Evolutionary conservation across 257 asterid genomes (phyloP).

Genomic region (Anisodus tanguticus): DNA sequence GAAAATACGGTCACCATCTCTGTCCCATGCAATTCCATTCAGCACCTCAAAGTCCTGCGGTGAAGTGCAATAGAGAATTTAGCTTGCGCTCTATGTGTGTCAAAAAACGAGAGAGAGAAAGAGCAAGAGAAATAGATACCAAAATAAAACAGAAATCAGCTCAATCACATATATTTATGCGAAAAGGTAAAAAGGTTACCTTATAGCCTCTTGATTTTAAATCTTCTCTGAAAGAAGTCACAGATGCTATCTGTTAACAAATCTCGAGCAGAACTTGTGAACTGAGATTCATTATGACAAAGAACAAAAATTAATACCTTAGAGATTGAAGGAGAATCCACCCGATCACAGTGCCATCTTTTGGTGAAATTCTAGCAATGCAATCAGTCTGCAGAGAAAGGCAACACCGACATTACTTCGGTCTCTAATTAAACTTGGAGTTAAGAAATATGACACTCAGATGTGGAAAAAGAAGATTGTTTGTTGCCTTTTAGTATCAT

Average conservation of each 20-base stretch:
- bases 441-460: not conserved
- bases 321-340: conserved; percentile 84
- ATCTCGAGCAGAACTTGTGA: conserved; percentile 15
- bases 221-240: conserved; percentile 52
- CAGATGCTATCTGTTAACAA: conserved; percentile 29
- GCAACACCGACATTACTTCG: not conserved
- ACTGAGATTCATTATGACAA: conserved; percentile 1
- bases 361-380: conserved; percentile 81
- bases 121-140: not conserved
- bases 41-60: conserved; percentile 77
- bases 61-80: conserved; percentile 20
- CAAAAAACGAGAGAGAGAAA: not conserved
- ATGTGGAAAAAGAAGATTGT: not conserved
- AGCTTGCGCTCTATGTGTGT: not conserved
- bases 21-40: conserved; percentile 97
- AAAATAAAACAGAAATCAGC: not conserved
- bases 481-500: not conserved
- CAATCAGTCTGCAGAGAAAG: conserved; percentile 72
- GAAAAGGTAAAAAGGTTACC: conserved; percentile 42
- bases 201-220: conserved; percentile 52
- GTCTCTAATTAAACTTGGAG: conserved; percentile 4
- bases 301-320: conserved; percentile 50
- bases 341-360: conserved; percentile 67
- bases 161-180: not conserved
- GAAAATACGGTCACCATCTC: conserved; percentile 58